Conservation (phyloP, 129 eudicot genomes). For the Kitagawia praeruptora region DNA sequence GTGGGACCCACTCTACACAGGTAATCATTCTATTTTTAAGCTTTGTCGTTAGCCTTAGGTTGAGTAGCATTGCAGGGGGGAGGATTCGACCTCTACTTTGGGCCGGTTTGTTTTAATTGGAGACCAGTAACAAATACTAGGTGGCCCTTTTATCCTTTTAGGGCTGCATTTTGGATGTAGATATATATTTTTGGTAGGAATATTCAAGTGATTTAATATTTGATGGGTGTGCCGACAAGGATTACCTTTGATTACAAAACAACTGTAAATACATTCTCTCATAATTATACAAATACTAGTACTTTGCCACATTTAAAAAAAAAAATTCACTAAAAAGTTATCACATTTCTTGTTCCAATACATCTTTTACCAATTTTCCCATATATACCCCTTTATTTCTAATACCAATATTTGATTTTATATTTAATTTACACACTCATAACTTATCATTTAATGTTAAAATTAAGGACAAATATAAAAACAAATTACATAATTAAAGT, state of each 20-base stretch:
- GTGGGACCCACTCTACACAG: conserved; percentile 32
- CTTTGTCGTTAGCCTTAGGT: conserved; percentile 38
- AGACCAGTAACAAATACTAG: neutral
- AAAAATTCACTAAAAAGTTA: too few relatives aligned
- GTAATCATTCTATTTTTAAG: conserved; percentile 41
- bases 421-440: too few relatives aligned
- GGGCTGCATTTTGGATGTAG: neutral
- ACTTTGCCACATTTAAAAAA: too few relatives aligned
- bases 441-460: too few relatives aligned
- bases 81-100: neutral
- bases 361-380: too few relatives aligned
- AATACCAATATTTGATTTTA: too few relatives aligned
- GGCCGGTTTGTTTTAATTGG: neutral
- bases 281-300: too few relatives aligned
- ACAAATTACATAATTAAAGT: too few relatives aligned
- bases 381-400: too few relatives aligned
- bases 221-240: neutral
- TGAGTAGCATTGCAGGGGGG: neutral
- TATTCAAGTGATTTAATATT: neutral
- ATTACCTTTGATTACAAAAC: neutral
- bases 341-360: too few relatives aligned
- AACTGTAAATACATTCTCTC: neutral
- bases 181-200: neutral
- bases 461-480: too few relatives aligned
- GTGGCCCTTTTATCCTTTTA: conserved; percentile 5